phyloP scores from a whole-genome alignment of 1,284 basidiomycete genomes.

The Pterula multifida region DNA sequence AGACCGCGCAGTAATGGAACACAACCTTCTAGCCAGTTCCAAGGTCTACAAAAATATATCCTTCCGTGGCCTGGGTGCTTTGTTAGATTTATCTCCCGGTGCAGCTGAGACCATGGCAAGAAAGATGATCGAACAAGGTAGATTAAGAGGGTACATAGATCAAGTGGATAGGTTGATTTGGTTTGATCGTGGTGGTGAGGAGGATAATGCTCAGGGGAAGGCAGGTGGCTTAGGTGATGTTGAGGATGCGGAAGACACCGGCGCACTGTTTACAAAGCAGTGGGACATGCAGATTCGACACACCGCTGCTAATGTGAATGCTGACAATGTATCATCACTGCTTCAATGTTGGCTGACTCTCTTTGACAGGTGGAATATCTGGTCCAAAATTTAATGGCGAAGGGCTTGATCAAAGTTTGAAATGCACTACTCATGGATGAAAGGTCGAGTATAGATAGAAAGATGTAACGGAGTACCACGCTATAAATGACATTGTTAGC shows the following conservation, averaged over 20 bases:
- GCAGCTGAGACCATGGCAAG: conserved; percentile 91
- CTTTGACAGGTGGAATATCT: conserved; percentile 61
- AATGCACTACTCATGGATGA: no score
- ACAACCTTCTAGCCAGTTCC: conserved; percentile 91
- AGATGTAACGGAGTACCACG: no score
- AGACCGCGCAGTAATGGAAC: conserved; percentile 95
- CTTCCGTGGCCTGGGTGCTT: conserved; percentile 75
- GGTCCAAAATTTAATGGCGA: conserved; percentile 64
- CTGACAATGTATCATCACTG: conserved; percentile 5
- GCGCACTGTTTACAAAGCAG: conserved; percentile 77
- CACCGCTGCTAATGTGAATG: conserved; percentile 69
- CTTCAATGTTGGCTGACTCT: conserved; percentile 3
- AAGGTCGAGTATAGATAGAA: no score
- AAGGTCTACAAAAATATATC: conserved; percentile 94
- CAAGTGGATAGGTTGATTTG: conserved; percentile 89
- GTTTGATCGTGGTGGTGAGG: conserved; percentile 74
- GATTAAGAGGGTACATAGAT: conserved; percentile 84
- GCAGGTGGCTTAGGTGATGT: conserved; percentile 86
- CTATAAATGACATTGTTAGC: no score
- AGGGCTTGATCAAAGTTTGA: conserved; percentile 40
- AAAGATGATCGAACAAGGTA: conserved; percentile 93
- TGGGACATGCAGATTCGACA: conserved; percentile 86
- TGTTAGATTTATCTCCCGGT: conserved; percentile 76
- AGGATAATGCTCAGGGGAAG: conserved; percentile 84
- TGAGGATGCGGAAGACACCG: conserved; percentile 77